Evolutionary conservation across 2,329 filamentous ascomycete genomes (phyloP), one percentile per base, ranked within the genome.

Genomic region (Chaetomium sp.): DNA sequence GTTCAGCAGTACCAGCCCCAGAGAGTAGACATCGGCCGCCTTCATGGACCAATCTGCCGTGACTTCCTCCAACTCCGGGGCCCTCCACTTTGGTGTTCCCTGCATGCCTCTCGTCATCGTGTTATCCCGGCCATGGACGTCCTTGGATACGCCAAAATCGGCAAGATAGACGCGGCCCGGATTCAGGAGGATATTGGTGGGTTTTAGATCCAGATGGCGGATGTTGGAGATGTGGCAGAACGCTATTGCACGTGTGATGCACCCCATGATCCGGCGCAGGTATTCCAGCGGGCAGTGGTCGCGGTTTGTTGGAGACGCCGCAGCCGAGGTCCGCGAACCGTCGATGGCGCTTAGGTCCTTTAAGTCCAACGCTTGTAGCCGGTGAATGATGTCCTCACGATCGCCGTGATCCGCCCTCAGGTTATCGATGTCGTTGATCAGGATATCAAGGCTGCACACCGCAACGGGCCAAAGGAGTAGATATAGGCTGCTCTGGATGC

Each of bases 121-220:
- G 49, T 74, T 69, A 8, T 77, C 74, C 32, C 71, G 69, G 43
- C 71, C 72, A 49, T 71, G 72, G 11, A 78, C 74, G 49, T 78
- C 75, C 51, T 71, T 68, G 10, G 76, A 74, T 32, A 78, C 76
- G 38, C 75, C 76, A 65, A 78, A 78, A 61, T 78, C 76, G 27
- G 75, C 73, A 11, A 78, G 67, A 55, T 77, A 77, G 7, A 78
- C 75, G 7, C 72, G 68, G 5, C 71, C 71, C 1, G 74, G 69
- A 54, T 70, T 73, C 6, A 78, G 66, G 2, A 78, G 68, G 50
- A 78, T 76, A 52, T 78, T 78, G 38, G 70, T 71, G 1, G 76
- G 76, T 56, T 78, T 78, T 38, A 79, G 70, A 52, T 78, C 74
- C 4, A 75, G 69, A 59, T 78, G 75, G 27, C 76, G 69, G 10